Percentiles rank a stretch among this genome's conserved stretches.
Evolutionary conservation across 345 rosid species (phyloP).

Genomic region (Balakata baccata): DNA sequence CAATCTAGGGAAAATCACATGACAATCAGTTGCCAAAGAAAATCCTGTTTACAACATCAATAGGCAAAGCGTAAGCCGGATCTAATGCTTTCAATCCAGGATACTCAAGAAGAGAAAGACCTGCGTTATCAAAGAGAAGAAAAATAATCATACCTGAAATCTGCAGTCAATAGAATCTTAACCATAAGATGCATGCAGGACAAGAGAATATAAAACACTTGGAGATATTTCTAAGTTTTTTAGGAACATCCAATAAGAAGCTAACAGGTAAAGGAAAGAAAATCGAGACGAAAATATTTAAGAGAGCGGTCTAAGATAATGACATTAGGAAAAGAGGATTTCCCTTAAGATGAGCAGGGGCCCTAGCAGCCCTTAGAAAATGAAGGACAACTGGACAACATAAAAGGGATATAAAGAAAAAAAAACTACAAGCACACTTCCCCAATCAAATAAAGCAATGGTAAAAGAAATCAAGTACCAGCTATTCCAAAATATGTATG

Average conservation of each 20-base stretch:
- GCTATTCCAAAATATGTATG: constrained; percentile 91
- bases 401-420: neutral
- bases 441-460: neutral
- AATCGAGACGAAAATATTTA: neutral
- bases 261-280: too few species aligned
- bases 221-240: too few species aligned
- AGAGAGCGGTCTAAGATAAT: neutral
- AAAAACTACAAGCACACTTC: neutral
- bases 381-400: neutral
- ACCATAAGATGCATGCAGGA: neutral
- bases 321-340: neutral
- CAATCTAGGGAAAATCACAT: neutral
- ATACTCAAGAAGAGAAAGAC: constrained; percentile 88
- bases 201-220: too few species aligned
- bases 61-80: constrained; percentile 91
- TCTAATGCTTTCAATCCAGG: constrained; percentile 79
- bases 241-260: too few species aligned
- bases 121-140: constrained; percentile 32
- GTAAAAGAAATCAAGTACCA: constrained; percentile 31
- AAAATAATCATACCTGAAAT: neutral
- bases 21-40: constrained; percentile 32
- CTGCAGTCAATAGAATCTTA: neutral
- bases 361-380: neutral
- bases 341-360: neutral
- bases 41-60: constrained; percentile 64